Evolutionary conservation across 2,329 filamentous ascomycete species (phyloP).

Genomic region (Aspergillus japonicus): DNA sequence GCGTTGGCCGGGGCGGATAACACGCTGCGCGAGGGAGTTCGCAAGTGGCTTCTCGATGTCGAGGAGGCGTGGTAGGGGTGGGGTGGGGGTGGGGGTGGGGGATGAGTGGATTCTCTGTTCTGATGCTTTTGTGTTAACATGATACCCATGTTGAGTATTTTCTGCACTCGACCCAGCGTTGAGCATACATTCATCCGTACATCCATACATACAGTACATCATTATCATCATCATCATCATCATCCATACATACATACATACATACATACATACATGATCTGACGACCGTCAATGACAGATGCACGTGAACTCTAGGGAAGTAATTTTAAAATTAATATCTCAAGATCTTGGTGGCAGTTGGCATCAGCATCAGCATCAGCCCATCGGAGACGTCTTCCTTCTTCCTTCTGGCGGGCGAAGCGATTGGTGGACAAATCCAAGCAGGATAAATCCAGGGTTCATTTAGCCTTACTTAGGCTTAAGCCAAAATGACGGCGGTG

Average conservation of each 20-base stretch:
- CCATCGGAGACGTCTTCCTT: neutral
- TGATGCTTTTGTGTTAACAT: conserved; percentile 13
- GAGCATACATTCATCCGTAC: conserved; percentile 1
- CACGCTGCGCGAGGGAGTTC: conserved; percentile 56
- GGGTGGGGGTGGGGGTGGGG: no score
- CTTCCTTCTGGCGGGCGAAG: neutral
- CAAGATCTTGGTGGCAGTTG: no score
- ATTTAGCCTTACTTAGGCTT: neutral
- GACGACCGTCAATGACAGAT: conserved; percentile 5
- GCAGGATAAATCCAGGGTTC: neutral
- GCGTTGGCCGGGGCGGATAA: conserved; percentile 45
- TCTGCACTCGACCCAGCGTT: conserved; percentile 17
- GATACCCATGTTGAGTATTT: conserved; percentile 24
- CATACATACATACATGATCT: conserved; percentile 9
- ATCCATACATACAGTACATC: conserved; percentile 1
- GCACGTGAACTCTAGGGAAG: no score
- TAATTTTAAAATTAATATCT: no score
- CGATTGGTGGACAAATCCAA: neutral
- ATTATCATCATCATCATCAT: no score
- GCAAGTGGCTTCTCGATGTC: conserved; percentile 55
- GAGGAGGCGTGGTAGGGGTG: conserved; percentile 45
- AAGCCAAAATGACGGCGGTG: neutral
- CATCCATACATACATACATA: no score
- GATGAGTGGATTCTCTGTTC: neutral
- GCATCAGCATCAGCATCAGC: neutral